Base-by-base conservation (phyloP, 306 rosid species). In the Leucaena leucocephala region DNA sequence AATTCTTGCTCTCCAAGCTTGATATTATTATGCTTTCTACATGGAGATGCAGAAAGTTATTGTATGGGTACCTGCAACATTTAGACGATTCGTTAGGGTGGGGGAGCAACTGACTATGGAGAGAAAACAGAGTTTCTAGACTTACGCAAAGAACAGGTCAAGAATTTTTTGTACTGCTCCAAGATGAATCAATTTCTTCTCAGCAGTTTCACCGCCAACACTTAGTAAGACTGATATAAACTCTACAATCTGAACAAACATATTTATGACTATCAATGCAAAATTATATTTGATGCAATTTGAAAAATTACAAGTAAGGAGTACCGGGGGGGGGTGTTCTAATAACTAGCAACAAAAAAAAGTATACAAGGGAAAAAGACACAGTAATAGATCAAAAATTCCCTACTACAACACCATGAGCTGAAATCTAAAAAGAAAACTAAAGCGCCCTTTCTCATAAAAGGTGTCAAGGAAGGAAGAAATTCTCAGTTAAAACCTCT, bases 1-100 rank as follows among this genome's bases (percentile, higher is more conserved):
- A 80, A 85, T 89, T 91, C 89, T 91, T 96, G 84, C 96, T 89
- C 86, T 93, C 99, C 86, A 96, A 85, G 80, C 99, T 93, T 33
- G 96, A 93, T 35, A 87, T 64, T 78, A 93, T 77, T 68, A 96
- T 93, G 74, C 74, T 90, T 89, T 93, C 99, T 76, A 90, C 86
- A 73, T 91, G 98, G 84, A 91, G 99, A 88, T 96, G 99, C 82
- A 96, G 86, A 82, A 93, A 96, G 80, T 96, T 96, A 83, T 96
- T 96, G 85, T 85, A 96, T 8, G 99, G 98, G 86, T 96, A 96
- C 94, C 99, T 96, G 78, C 27, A 42, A 71, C 34, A 79, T 81
- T 61, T 49, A 84, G 85, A 74, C 72, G 81, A 63, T 10, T 45
- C 42, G 78, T 78, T 81, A 81, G 80, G 83, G 79, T 61, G 72